Evolutionary conservation across 2,329 filamentous ascomycete species (phyloP).

Genomic region (Mariannaea sp.): DNA sequence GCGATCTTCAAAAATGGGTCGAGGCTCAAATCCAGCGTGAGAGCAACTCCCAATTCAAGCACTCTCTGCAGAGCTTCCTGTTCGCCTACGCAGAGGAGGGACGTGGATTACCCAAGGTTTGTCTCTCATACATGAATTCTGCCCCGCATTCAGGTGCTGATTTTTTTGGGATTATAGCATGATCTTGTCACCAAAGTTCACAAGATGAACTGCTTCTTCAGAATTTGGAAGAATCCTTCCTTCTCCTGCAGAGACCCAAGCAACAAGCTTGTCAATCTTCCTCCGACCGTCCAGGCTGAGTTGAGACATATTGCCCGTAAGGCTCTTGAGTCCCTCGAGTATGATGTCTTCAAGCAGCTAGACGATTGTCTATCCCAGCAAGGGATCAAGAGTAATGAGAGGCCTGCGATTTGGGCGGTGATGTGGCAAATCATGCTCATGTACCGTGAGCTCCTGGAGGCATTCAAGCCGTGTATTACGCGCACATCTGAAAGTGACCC

Average conservation of each 20-base stretch:
- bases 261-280: slow-evolving; percentile 45
- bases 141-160: slow-evolving; percentile 23
- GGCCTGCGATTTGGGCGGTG: slow-evolving; percentile 53
- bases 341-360: slow-evolving; percentile 47
- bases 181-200: slow-evolving; percentile 51
- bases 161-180: slow-evolving; percentile 44
- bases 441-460: slow-evolving; percentile 49
- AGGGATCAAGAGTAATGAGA: slow-evolving; percentile 45
- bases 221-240: slow-evolving; percentile 51
- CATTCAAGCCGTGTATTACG: slow-evolving; percentile 39
- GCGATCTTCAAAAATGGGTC: slow-evolving; percentile 45
- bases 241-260: slow-evolving; percentile 49
- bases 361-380: slow-evolving; percentile 48
- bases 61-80: slow-evolving; percentile 45
- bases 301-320: slow-evolving; percentile 47
- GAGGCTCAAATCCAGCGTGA: slow-evolving; percentile 46
- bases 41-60: slow-evolving; percentile 40
- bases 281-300: slow-evolving; percentile 48
- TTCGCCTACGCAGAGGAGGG: slow-evolving; percentile 45
- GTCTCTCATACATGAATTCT: slow-evolving; percentile 22
- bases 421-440: slow-evolving; percentile 57
- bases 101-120: slow-evolving; percentile 47
- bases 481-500: slow-evolving; percentile 31
- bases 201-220: slow-evolving; percentile 55
- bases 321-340: slow-evolving; percentile 45